Base-by-base conservation (phyloP, 2,329 filamentous ascomycete genomes). In the Stagonosporopsis cucurbitacearum region DNA sequence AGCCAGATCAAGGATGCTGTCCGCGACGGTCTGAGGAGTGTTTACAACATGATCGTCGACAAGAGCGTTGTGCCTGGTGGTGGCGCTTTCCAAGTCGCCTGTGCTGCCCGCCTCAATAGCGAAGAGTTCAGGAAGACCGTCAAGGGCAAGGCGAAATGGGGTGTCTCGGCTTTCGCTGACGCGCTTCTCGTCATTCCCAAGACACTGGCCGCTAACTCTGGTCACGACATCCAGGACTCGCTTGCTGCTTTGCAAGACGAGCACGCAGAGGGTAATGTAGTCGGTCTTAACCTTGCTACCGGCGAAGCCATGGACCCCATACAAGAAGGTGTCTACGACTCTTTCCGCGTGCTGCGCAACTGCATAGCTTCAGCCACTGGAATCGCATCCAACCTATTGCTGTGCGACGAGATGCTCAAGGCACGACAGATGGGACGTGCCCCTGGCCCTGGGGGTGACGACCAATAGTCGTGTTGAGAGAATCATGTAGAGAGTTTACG, bases 21-120 rank as follows among this genome's bases (percentile, higher is more conserved):
- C 40, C 87, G 95, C 50, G 95, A 99, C 74, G 95, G 95, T 60
- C 84, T 99, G 65, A 87, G 95, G 72, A 96, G 92, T 75, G 95
- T 98, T 45, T 98, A 97, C 86, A 99, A 99, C 83, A 96, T 96
- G 84, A 98, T 99, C 75, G 94, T 98, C n/a, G 95, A 99, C 76
- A 87, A 89, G 79, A 94, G 90, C 66, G 95, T 99, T 19, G 92
- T 99, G 23, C 95, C 95, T 1, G 95, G 95, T 55, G 95, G 88
- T 54, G 95, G 95, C 68, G 91, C 95, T 45, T 99, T 96, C 86
- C 95, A 99, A 78, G 88, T 99, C 41, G 93, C 95, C 28, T 96
- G 91, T 68, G 92, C 93, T 22, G 84, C 88, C 42, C 92, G 96
- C 77, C 83, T 99, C 59, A 90, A 89, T 75, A 92, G 92, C 63